Base-by-base conservation (phyloP, 2,329 filamentous ascomycete genomes). In the Aspergillus pseudotamarii region DNA sequence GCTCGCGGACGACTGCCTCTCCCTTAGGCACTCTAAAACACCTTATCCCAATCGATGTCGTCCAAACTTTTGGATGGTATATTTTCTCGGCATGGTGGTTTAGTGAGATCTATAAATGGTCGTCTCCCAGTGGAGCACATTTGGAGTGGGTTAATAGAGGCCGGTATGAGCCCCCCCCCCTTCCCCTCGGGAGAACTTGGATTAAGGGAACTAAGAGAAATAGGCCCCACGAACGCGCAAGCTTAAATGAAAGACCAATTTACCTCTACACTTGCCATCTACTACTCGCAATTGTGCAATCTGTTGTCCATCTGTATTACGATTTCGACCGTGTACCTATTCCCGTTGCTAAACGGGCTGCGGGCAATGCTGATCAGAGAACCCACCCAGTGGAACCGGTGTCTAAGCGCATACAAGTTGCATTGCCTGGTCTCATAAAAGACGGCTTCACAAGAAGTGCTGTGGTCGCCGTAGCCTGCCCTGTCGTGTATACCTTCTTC, bases 201-300 rank as follows among this genome's bases (percentile, higher is more conserved):
- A 30, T 53, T 16, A n/a, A 21, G n/a, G 30, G 54, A 65, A 36
- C 48, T 46, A 62, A 48, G 21, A 63, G 64, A 62, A 72, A 41
- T 26, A 82, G 80, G 64, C 73, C 80, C 12, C 83, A 85, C 68
- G 92, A 95, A 75, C 86, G 93, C 41, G 85, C 90, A 23, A 85
- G 88, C 58, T 80, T 97, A 63, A 98, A 98, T 75, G 94, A 98
- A 81, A 87, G 91, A 67, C 90, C 93, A 0, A 85, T 98, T 30
- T 95, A 93, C 74, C 82, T 97, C 57, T 88, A 91, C 38, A 86
- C 85, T 64, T 88, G 91, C 71, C 86, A 95, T 68, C 73, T 89
- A 3, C 76, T 89, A 0, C 83, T 95, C 50, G 92, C 91, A 4
- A 63, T 91, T 11, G 79, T 85, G n/a, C 91, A 96, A 76, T 87